These are phyloP conservation scores for Ambrosia artemisiifolia DNA, from an alignment of 129 eudicot genomes.

Conservation along the genomic window DNA sequence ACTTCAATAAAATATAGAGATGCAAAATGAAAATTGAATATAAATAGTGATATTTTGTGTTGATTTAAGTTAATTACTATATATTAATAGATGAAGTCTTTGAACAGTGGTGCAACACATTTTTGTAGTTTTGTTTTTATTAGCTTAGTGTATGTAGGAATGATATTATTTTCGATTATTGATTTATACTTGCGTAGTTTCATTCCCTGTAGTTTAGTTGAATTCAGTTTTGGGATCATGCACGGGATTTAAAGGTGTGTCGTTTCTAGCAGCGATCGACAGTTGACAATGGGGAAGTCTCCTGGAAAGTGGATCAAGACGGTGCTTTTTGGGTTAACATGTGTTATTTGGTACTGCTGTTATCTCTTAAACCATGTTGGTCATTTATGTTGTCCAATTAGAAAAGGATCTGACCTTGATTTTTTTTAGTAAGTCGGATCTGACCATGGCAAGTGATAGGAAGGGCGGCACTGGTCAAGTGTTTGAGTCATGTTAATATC, in stretches of 20 bases:
- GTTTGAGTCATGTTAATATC: too few species aligned
- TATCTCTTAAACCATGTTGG: too few species aligned
- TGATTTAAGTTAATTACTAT: too few species aligned
- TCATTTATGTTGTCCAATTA: too few species aligned
- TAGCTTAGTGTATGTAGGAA: conserved; percentile 13
- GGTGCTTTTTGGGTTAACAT: conserved; percentile 68
- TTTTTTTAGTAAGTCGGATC: too few species aligned
- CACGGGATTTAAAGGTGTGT: conserved; percentile 18
- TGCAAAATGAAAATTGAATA: not conserved
- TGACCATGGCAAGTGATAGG: too few species aligned
- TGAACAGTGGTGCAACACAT: too few species aligned
- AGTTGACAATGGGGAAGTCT: conserved; percentile 72
- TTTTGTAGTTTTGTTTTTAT: too few species aligned
- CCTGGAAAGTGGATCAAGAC: conserved; percentile 96
- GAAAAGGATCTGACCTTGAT: too few species aligned
- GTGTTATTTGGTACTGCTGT: too few species aligned
- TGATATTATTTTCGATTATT: not conserved
- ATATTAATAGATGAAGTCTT: too few species aligned
- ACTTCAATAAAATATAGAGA: not conserved
- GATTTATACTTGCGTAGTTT: not conserved
- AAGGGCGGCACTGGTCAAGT: too few species aligned
- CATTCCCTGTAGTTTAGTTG: conserved; percentile 6
- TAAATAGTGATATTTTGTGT: not conserved
- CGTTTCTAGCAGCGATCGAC: conserved; percentile 10
- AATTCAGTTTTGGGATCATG: conserved; percentile 8